A percentile compares a stretch with the other conserved stretches of the same genome.
Evolutionary conservation across 805 yeast genomes (phyloP).

Genomic region (Monosporozyma yasuniensis): DNA sequence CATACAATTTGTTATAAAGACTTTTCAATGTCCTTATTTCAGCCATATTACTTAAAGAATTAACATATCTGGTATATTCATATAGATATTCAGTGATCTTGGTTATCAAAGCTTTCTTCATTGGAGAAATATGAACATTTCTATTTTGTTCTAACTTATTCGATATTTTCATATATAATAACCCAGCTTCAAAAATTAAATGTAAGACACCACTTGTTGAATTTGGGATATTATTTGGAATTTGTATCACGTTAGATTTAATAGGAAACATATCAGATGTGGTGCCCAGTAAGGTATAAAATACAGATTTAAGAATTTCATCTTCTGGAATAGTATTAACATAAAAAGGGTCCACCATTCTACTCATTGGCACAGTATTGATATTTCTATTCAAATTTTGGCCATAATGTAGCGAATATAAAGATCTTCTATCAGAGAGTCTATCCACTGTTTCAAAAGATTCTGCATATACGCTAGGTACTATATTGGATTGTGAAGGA

Average conservation of each 20-base stretch:
- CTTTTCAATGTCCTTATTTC: slow-evolving; percentile 22
- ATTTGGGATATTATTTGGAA: slow-evolving; percentile 48
- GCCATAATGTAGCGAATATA: slow-evolving; percentile 22
- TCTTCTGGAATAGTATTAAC: slow-evolving; percentile 31
- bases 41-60: slow-evolving; percentile 36
- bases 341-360: slow-evolving; percentile 26
- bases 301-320: slow-evolving; percentile 39
- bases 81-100: slow-evolving; percentile 37
- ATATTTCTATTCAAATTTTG: slow-evolving; percentile 5
- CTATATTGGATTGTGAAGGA: slow-evolving; percentile 9
- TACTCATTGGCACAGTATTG: slow-evolving; percentile 13
- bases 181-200: slow-evolving; percentile 59
- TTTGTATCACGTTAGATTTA: slow-evolving; percentile 24
- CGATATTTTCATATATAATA: slow-evolving; percentile 46
- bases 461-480: slow-evolving; percentile 28
- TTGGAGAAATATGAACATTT: slow-evolving; percentile 36
- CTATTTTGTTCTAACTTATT: slow-evolving; percentile 26
- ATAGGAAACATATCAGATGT: slow-evolving; percentile 50
- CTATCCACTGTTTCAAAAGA: slow-evolving; percentile 35
- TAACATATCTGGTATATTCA: slow-evolving; percentile 36
- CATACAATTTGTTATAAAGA: slow-evolving; percentile 34
- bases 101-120: slow-evolving; percentile 53
- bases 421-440: slow-evolving; percentile 32
- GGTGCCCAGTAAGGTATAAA: slow-evolving; percentile 52
- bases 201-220: slow-evolving; percentile 50